Base-by-base conservation (phyloP, 441 rosid species). In the Adansonia grandidieri region DNA sequence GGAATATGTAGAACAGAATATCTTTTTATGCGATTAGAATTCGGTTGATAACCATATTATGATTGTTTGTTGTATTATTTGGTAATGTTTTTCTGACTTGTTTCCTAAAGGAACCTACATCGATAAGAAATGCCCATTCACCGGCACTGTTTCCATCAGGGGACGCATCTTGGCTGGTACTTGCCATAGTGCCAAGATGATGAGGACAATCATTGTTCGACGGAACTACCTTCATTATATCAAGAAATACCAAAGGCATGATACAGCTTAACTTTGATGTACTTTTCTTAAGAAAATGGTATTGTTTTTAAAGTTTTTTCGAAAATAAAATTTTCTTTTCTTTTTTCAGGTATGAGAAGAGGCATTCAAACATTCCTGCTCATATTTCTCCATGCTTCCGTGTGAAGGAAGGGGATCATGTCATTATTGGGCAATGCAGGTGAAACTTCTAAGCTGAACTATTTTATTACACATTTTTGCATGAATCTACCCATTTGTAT, bases 401-500 rank as follows among this genome's bases (percentile, higher is more conserved):
- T 85, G 96, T 91, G 51, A 94, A 87, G 84, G 97, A 91, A 84
- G 98, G 98, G 57, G 96, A 94, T 57, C 89, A 88, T 77, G 90
- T 94, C 71, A 91, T 82, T 68, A 88, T 94, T 3, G 98, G 97
- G 5, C 98, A 94, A 63, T 90, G 97, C 98, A 94, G 98, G 98
- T 88, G 1, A 73, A 6, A 32, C 73, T 22, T 19, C 28, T 9
- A 0, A 14, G 1, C n/a, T 9, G 51, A 48, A 11, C 51, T 32
- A 7, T 48, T 48, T 48, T 9, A 11, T 56, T 56, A 56, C 17
- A 56, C 61, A 56, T 5, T 17, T 56, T 22, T 17, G 2, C 1
- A 54, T 7, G 9, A n/a, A 32, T 51, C 13, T 51, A 56, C 20
- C 1, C 15, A n/a, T 9, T 1, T 56, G 61, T n/a, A 6, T 56